These are phyloP conservation scores for Rutstroemia sp. DNA, from an alignment of 2,329 filamentous ascomycete genomes.

Conservation along the genomic window DNA sequence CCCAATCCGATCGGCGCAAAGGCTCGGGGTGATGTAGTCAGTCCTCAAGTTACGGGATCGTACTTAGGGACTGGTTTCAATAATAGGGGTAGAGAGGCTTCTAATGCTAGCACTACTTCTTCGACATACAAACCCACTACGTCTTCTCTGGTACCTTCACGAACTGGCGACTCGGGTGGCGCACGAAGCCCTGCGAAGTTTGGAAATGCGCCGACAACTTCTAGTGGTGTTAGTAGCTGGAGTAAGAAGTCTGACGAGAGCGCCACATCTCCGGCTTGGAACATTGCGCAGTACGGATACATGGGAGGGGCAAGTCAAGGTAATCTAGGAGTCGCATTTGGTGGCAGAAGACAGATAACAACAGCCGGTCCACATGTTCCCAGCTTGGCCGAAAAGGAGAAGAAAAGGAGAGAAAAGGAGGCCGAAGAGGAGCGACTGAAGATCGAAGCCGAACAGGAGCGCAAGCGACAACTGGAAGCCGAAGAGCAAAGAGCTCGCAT, in stretches of 20 bases:
- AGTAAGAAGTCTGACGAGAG: constrained; percentile 78
- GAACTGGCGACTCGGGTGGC: constrained; percentile 36
- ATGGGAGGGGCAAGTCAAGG: constrained; percentile 96
- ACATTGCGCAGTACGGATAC: constrained; percentile 96
- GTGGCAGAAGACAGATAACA: constrained; percentile 87
- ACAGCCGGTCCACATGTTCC: constrained; percentile 73
- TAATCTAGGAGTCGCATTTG: constrained; percentile 89
- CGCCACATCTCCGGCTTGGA: constrained; percentile 85
- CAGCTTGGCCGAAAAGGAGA: constrained; percentile 78
- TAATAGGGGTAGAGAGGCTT: constrained; percentile 41
- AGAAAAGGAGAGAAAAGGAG: constrained; percentile 47
- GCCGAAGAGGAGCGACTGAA: constrained; percentile 54
- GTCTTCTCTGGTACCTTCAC: constrained; percentile 30
- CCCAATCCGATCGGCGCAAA: constrained; percentile 70
- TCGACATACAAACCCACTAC: constrained; percentile 36
- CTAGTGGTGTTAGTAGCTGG: constrained; percentile 71
- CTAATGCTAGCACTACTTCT: constrained; percentile 52
- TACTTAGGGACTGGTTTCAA: constrained; percentile 31
- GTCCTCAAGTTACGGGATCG: constrained; percentile 57
- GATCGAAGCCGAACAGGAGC: constrained; percentile 45
- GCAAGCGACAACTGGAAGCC: constrained; percentile 36
- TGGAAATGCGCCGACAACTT: constrained; percentile 40
- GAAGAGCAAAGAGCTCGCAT: constrained; percentile 55
- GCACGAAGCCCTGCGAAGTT: constrained; percentile 58
- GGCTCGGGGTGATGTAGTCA: constrained; percentile 48